Conservation (phyloP, 2,329 filamentous ascomycete genomes). For the Camptophora hylomeconis region DNA sequence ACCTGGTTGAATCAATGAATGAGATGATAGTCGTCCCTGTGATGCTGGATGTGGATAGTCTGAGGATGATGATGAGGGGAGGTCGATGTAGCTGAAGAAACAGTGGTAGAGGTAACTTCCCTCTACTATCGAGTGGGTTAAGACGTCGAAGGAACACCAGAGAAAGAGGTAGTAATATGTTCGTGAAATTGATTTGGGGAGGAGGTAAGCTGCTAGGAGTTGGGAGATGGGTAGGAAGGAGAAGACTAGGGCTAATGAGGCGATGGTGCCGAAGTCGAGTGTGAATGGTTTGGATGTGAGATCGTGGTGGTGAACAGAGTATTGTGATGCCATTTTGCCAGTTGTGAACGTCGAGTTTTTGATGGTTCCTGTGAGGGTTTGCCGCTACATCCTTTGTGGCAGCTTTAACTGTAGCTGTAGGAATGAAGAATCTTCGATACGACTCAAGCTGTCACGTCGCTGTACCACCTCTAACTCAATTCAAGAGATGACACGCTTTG, state of each 20-base stretch:
- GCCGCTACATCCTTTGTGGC: too few species aligned
- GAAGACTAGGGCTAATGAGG: constrained; percentile 42
- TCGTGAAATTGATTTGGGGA: constrained; percentile 40
- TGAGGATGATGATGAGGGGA: constrained; percentile 24
- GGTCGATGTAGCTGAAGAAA: constrained; percentile 56
- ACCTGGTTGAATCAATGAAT: constrained; percentile 2
- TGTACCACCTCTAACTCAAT: too few species aligned
- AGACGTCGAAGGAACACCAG: constrained; percentile 87
- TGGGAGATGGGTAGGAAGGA: constrained; percentile 42
- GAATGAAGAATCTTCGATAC: too few species aligned
- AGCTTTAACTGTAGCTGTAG: too few species aligned
- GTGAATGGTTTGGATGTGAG: constrained; percentile 21
- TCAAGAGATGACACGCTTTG: too few species aligned
- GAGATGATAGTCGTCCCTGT: constrained; percentile 3
- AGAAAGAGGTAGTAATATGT: constrained; percentile 62
- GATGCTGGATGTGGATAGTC: constrained; percentile 19
- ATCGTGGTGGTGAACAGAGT: too few species aligned
- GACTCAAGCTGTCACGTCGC: too few species aligned
- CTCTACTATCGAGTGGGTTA: constrained; percentile 85
- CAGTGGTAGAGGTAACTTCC: constrained; percentile 87
- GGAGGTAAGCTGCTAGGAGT: constrained; percentile 32
- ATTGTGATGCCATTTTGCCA: constrained; percentile 3
- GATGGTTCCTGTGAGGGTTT: too few species aligned
- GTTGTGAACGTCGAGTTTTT: too few species aligned
- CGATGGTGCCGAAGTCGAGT: constrained; percentile 33